Conservation (phyloP, 2,329 filamentous ascomycete genomes). For the Gyromitra esculenta region DNA sequence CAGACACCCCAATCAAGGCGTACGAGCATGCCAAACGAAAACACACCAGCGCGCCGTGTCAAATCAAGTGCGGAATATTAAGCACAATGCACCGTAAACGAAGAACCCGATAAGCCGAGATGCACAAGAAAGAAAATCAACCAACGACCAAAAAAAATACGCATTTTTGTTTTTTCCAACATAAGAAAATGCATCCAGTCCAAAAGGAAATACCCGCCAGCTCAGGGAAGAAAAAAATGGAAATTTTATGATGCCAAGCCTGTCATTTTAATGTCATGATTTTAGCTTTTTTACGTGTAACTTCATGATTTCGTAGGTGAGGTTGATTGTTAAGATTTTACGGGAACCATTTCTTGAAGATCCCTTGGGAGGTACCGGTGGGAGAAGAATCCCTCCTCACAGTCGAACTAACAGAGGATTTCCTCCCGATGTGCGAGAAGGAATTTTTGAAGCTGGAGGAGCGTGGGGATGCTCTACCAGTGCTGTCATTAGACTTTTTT, state of each 20-base stretch:
- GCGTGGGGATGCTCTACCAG: slow-evolving; percentile 22
- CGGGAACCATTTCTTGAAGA: slow-evolving; percentile 51
- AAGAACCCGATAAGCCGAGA: slow-evolving; percentile 1
- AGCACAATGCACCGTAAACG: slow-evolving; percentile 17
- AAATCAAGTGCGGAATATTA: slow-evolving; percentile 19
- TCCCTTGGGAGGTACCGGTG: slow-evolving; percentile 23
- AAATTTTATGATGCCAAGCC: not conserved
- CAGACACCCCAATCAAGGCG: not conserved
- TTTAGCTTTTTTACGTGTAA: slow-evolving; percentile 16
- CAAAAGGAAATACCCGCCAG: slow-evolving; percentile 14
- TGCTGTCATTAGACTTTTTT: slow-evolving; percentile 29
- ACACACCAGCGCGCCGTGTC: slow-evolving; percentile 2
- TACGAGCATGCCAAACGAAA: not conserved
- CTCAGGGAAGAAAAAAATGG: slow-evolving; percentile 11
- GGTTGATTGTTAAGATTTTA: slow-evolving; percentile 5
- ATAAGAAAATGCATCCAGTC: slow-evolving; percentile 17
- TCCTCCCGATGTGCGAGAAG: slow-evolving; percentile 43
- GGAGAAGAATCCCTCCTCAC: slow-evolving; percentile 36
- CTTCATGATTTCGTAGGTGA: slow-evolving; percentile 6
- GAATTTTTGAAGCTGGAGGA: slow-evolving; percentile 43
- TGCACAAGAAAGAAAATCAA: slow-evolving; percentile 19
- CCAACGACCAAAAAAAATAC: not conserved
- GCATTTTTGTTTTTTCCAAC: slow-evolving; percentile 6
- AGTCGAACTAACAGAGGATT: slow-evolving; percentile 37
- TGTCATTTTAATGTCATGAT: slow-evolving; percentile 3